Percentiles rank a stretch among this genome's conserved stretches.
These are phyloP conservation scores for Macrocybe gigantea DNA, from an alignment of 768 basidiomycete species.

Conservation along the genomic window DNA sequence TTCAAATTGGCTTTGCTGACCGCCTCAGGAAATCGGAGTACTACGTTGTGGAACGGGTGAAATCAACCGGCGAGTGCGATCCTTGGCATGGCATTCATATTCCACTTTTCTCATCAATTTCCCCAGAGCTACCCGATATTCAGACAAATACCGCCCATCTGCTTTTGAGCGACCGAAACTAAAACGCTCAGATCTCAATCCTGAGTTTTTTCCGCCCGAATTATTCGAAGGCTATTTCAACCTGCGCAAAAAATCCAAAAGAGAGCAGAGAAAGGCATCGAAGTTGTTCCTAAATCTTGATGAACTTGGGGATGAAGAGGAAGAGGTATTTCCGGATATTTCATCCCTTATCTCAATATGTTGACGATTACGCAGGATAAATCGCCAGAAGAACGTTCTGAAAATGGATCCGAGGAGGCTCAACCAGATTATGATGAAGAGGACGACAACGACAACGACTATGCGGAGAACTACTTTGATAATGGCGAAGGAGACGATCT, in stretches of 20 bases:
- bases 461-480: constrained; percentile 88
- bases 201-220: constrained; percentile 71
- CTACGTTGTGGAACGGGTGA: constrained; percentile 66
- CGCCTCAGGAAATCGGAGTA: constrained; percentile 69
- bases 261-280: constrained; percentile 41
- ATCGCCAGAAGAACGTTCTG: constrained; percentile 64
- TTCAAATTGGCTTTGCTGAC: constrained; percentile 61
- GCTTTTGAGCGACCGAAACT: constrained; percentile 55
- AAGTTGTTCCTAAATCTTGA: constrained; percentile 43
- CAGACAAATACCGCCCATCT: constrained; percentile 76
- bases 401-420: constrained; percentile 56
- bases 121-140: constrained; percentile 75
- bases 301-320: constrained; percentile 59
- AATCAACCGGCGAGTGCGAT: constrained; percentile 43
- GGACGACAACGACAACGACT: constrained; percentile 90
- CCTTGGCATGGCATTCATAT: too few species aligned
- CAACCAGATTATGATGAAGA: constrained; percentile 82
- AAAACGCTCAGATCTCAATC: constrained; percentile 64
- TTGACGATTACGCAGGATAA: constrained; percentile 43
- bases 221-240: constrained; percentile 80
- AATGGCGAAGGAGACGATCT: constrained; percentile 80
- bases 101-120: constrained; percentile 3
- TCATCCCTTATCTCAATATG: background rate
- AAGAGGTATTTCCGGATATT: constrained; percentile 39
- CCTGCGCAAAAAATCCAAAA: constrained; percentile 36